Evolutionary conservation across 192 early-diverging fungal genomes (phyloP).

Genomic region (Helicostylum pulchrum): DNA sequence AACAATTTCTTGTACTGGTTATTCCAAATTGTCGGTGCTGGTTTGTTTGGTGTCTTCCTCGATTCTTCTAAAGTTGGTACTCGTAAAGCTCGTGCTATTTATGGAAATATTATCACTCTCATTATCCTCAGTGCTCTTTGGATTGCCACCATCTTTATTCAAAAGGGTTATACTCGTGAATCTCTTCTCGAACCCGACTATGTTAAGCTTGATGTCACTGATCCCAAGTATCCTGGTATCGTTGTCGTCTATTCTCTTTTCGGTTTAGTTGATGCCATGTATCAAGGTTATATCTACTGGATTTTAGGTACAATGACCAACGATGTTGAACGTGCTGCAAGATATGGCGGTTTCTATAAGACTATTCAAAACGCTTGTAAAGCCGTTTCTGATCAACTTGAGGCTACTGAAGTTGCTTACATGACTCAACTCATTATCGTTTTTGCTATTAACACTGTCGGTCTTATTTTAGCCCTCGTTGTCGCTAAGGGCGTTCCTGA

Average conservation of each 20-base stretch:
- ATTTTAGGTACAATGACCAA: slow-evolving; percentile 83
- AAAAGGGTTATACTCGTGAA: slow-evolving; percentile 47
- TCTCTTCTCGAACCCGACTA: slow-evolving; percentile 7
- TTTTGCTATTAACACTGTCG: slow-evolving; percentile 25
- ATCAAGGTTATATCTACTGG: slow-evolving; percentile 83
- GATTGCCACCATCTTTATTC: slow-evolving; percentile 58
- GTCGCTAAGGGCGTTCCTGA: slow-evolving; percentile 32
- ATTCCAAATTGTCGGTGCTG: slow-evolving; percentile 69
- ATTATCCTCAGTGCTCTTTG: slow-evolving; percentile 56
- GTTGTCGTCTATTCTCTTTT: slow-evolving; percentile 72
- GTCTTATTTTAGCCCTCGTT: slow-evolving; percentile 25
- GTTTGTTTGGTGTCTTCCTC: slow-evolving; percentile 61
- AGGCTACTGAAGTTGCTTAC: slow-evolving; percentile 47
- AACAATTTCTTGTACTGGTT: slow-evolving; percentile 79
- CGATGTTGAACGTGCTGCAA: slow-evolving; percentile 66
- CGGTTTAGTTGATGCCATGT: slow-evolving; percentile 79
- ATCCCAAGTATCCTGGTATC: slow-evolving; percentile 49
- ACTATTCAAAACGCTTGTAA: slow-evolving; percentile 79
- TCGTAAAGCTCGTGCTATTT: slow-evolving; percentile 62
- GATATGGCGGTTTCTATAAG: slow-evolving; percentile 89
- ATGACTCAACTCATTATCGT: slow-evolving; percentile 42
- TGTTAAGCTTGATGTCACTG: slow-evolving; percentile 25
- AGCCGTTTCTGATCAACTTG: slow-evolving; percentile 69
- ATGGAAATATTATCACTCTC: slow-evolving; percentile 51
- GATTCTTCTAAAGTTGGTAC: slow-evolving; percentile 50